Evolutionary conservation across 371 early-diverging fungal species (phyloP).

Genomic region (Racocetra persica): DNA sequence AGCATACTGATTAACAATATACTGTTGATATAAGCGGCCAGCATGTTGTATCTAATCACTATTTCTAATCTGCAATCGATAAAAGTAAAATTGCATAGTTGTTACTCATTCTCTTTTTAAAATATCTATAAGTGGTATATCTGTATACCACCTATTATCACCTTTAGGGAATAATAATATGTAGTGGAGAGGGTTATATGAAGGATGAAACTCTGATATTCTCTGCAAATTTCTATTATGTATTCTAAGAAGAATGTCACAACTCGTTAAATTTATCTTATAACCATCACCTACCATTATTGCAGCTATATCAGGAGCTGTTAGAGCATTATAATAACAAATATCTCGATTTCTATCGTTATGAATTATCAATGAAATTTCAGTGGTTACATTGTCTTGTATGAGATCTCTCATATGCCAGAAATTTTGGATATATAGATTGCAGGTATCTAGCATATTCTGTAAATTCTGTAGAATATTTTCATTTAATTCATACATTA

Average conservation of each 20-base stretch:
- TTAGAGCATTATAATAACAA: not conserved
- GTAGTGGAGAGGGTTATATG: slow-evolving; percentile 44
- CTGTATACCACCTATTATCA: not conserved
- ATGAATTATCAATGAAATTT: not conserved
- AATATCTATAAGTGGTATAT: too few species aligned
- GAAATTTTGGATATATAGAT: slow-evolving; percentile 35
- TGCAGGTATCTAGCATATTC: slow-evolving; percentile 20
- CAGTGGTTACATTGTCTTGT: not conserved
- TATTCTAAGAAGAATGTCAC: not conserved
- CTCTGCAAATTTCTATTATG: not conserved
- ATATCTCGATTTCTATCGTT: not conserved
- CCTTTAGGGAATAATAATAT: slow-evolving; percentile 30
- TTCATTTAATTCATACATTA: not conserved
- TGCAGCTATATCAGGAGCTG: slow-evolving; percentile 1
- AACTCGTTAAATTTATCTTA: not conserved
- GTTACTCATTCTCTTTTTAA: slow-evolving; percentile 9
- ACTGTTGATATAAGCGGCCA: not conserved
- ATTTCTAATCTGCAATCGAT: not conserved
- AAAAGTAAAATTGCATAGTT: slow-evolving; percentile 9
- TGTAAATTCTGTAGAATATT: not conserved
- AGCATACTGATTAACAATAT: not conserved
- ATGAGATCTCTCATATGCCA: not conserved
- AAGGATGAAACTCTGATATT: slow-evolving; percentile 11
- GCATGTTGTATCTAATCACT: not conserved
- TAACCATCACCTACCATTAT: not conserved